phyloP scores from a whole-genome alignment of 148 eudicot genomes.

The Rhododendron molle region DNA sequence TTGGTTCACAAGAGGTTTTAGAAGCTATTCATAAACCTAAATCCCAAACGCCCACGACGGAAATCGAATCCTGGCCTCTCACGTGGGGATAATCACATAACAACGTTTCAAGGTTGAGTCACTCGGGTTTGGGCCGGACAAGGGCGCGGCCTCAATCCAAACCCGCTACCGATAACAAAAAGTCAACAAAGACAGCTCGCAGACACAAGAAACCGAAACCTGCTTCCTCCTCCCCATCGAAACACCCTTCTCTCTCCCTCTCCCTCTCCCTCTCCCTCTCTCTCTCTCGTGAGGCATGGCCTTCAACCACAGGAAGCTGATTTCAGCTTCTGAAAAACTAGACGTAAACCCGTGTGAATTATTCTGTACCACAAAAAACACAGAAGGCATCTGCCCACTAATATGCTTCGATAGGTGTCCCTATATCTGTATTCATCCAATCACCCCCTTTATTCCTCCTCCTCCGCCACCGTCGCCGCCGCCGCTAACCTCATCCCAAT shows the following conservation, averaged over 20 bases:
- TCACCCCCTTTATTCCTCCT: not conserved
- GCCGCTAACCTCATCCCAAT: not conserved
- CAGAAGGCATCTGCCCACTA: constrained; percentile 21
- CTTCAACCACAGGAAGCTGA: constrained; percentile 12
- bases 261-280: not conserved
- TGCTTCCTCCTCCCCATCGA: not conserved
- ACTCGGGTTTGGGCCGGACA: not conserved
- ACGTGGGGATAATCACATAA: not conserved
- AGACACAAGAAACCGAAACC: not conserved
- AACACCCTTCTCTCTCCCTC: not conserved
- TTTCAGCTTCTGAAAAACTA: not conserved
- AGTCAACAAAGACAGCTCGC: not conserved
- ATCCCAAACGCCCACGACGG: too few species aligned
- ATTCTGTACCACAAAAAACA: constrained; percentile 2
- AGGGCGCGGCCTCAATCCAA: not conserved
- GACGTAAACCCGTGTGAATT: not conserved
- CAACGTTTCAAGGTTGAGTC: not conserved
- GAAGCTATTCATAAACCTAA: too few species aligned
- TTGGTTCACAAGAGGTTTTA: too few species aligned
- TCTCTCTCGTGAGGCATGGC: constrained; percentile 11
- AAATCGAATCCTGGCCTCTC: too few species aligned
- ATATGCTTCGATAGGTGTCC: constrained; percentile 21
- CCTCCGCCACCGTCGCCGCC: not conserved
- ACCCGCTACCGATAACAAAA: not conserved
- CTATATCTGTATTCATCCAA: not conserved